Base-by-base conservation (phyloP, 805 yeast genomes). In the Yamadazyma paraphyllophila region DNA sequence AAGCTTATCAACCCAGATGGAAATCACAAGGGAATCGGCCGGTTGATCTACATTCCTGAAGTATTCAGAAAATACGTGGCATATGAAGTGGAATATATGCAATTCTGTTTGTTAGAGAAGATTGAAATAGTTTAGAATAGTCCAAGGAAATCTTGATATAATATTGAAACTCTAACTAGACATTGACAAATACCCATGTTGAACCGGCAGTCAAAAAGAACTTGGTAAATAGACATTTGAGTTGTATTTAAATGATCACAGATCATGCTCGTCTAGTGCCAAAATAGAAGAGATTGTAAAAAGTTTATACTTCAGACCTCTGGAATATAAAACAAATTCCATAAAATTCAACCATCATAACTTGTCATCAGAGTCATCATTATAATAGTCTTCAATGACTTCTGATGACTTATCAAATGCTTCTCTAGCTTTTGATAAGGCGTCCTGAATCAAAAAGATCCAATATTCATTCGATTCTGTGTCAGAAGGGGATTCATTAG, bases 1-100 rank as follows among this genome's bases (percentile, higher is more conserved):
- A 64, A 72, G 13, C 71, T 84, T 36, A 72, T 84, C 10, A 74
- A 83, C 53, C 74, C 79, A 6, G 79, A 74, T 10, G 74, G 74
- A 1, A 51, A 62, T n/a, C 81, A 84, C 38, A 27, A 13, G 15
- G 83, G 85, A 2, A 39, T 83, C 3, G 82, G 81, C 0, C 74
- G 81, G 52, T 55, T 81, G 12, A 46, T 84, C 13, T 80, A 78
- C 56, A 47, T 82, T 1, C 88, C 88, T 3, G 35, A 45, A 7
- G 13, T 40, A 0, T 46, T 65, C 20, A 61, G 67, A 14, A 14
- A 20, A 9, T 56, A 45, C 26, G 50, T 63, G 14, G 67, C 61
- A 1, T 68, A 65, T 36, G 57, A 69, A 1, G 69, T 76, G 8
- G 69, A 69, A 29, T 73, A 77, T 52, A 69, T 74, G 61, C 70